These are phyloP conservation scores for Rusavskia elegans DNA, from an alignment of 495 filamentous ascomycete genomes.

Conservation along the genomic window DNA sequence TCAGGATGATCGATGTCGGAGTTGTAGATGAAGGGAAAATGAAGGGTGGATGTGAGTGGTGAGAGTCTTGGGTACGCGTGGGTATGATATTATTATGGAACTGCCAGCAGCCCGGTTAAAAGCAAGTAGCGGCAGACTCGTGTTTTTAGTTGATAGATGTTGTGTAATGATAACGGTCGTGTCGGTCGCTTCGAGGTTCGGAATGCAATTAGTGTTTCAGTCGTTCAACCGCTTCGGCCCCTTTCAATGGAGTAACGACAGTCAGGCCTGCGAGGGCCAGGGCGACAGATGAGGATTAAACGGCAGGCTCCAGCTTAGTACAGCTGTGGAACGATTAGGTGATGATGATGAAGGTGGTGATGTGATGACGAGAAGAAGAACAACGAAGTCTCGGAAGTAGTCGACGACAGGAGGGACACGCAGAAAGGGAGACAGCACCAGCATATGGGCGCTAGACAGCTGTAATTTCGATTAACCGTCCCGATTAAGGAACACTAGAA, in stretches of 20 bases:
- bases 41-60: neutral
- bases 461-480: neutral
- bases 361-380: neutral
- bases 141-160: too few species aligned
- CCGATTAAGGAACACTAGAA: neutral
- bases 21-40: too few species aligned
- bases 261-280: neutral
- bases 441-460: neutral
- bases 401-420: neutral
- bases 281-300: neutral
- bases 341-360: neutral
- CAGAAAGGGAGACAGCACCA: neutral
- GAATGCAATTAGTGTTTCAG: slow-evolving; percentile 1
- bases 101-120: neutral
- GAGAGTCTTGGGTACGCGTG: neutral
- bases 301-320: neutral
- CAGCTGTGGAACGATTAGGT: neutral
- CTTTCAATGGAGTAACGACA: neutral
- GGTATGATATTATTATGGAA: neutral
- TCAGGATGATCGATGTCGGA: too few species aligned
- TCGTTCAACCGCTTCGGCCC: too few species aligned
- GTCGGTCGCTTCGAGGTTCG: neutral
- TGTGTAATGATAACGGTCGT: neutral
- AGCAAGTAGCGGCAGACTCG: neutral
- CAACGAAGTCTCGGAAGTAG: neutral